These are phyloP conservation scores for Periconia digitata DNA, from an alignment of 2,329 filamentous ascomycete species.

Conservation along the genomic window DNA sequence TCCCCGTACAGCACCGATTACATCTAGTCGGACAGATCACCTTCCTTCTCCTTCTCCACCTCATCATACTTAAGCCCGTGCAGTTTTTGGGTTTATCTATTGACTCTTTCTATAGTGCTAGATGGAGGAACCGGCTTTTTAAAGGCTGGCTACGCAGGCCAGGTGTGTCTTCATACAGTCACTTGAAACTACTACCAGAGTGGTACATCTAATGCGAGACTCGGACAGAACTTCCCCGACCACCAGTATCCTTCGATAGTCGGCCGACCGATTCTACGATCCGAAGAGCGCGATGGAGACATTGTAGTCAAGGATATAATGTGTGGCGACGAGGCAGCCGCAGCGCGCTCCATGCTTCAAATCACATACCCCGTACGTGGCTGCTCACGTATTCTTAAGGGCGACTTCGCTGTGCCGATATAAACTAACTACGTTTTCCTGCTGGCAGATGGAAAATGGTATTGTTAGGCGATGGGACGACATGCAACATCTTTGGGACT, in stretches of 20 bases:
- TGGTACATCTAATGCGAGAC: slow-evolving; percentile 7
- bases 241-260: slow-evolving; percentile 98
- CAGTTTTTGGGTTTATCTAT: slow-evolving; percentile 38
- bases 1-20: neutral
- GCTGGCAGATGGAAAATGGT: slow-evolving; percentile 87
- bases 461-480: slow-evolving; percentile 99
- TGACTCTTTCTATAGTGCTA: slow-evolving; percentile 68
- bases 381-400: slow-evolving; percentile 13
- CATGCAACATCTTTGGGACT: slow-evolving; percentile 99
- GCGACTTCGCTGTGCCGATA: slow-evolving; percentile 7
- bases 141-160: slow-evolving; percentile 97
- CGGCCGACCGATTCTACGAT: slow-evolving; percentile 93
- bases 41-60: neutral
- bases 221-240: slow-evolving; percentile 92
- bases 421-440: slow-evolving; percentile 31
- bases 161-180: slow-evolving; percentile 52
- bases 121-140: slow-evolving; percentile 99
- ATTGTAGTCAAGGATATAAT: slow-evolving; percentile 94
- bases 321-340: slow-evolving; percentile 97
- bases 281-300: slow-evolving; percentile 80
- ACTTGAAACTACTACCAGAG: neutral
- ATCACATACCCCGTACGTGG: slow-evolving; percentile 83
- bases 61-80: too few species aligned
- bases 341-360: slow-evolving; percentile 94
- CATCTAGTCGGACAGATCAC: too few species aligned